Evolutionary conservation across 2,329 filamentous ascomycete genomes (phyloP), one percentile per base, ranked within the genome.

Genomic region (Malbranchea cinnamomea): DNA sequence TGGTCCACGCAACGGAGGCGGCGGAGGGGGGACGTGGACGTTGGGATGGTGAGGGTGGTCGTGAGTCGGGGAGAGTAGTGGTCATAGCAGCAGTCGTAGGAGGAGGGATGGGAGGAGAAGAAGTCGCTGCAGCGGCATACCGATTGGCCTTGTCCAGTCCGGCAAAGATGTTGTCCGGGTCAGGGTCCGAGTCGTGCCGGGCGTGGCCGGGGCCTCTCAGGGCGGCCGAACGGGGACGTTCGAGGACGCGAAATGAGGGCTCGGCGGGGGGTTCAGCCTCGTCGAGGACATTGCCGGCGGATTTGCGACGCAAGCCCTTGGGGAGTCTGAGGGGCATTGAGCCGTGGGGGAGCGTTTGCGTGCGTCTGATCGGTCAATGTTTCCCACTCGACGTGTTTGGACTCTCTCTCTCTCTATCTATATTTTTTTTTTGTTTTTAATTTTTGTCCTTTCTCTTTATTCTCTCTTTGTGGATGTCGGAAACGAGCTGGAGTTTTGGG

Each of bases 261-360:
- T 54, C 52, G 9, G 46, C 45, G 17, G 53, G 45, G 15, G 50
- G 48, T 33, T 53, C 53, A 23, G 53, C 45, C 30, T 65, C 59
- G 17, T 69, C 66, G 37, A 69, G 49, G 30, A 54, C 58, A 52
- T 67, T 66, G 27, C 62, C 65, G 36, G 64, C 63, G 35, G 65
- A 68, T 50, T 68, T 68, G 41, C 66, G 62, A 43, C 65, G 59
- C 44, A 69, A 68, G 35, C 56, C 52, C 45, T 67, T 68, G 30
- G 65, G 62, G 28, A 66, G 50, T 49, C 68, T 68, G 47, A 67
- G 68, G 44, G 65, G 65, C 64, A 68, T 68, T 40, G 45, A 46
- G 44, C 37, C 41, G 37, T 35, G 32, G 30, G 31, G 30, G 22
- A 34, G 15, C 16, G 15, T 26, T 19, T 21, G 15, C n/a, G n/a